These are phyloP conservation scores for Punica granatum DNA, from an alignment of 345 rosid species.

Conservation along the genomic window DNA sequence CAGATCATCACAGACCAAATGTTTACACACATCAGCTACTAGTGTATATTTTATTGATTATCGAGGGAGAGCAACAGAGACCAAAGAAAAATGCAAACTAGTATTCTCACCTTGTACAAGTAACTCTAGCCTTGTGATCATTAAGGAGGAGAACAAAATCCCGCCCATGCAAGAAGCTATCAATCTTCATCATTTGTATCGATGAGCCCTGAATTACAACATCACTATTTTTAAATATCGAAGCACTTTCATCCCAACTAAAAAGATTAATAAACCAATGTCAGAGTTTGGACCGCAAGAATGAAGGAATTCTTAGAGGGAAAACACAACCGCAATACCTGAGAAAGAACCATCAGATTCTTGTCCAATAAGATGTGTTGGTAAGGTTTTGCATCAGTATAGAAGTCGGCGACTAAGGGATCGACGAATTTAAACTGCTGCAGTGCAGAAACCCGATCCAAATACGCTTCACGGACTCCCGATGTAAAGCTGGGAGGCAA, in stretches of 20 bases:
- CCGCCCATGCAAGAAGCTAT: constrained; percentile 13
- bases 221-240: neutral
- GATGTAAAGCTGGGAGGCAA: constrained; percentile 10
- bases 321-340: constrained; percentile 20
- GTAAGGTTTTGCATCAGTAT: constrained; percentile 16
- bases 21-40: neutral
- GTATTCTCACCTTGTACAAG: constrained; percentile 50
- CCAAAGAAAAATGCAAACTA: neutral
- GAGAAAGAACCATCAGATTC: constrained; percentile 32
- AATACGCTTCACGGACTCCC: constrained; percentile 40
- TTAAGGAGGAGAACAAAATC: constrained; percentile 10
- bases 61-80: neutral
- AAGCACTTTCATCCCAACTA: neutral
- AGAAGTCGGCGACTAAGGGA: constrained; percentile 25
- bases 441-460: constrained; percentile 35
- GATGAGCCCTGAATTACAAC: constrained; percentile 28
- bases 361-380: constrained; percentile 32
- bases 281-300: neutral
- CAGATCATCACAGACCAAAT: constrained; percentile 5
- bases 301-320: neutral
- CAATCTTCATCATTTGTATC: constrained; percentile 18
- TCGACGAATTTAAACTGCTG: constrained; percentile 47
- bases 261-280: neutral
- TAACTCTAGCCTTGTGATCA: constrained; percentile 57
- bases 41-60: neutral